Conservation (phyloP, 129 eudicot species). For the Dittrichia graveolens region DNA sequence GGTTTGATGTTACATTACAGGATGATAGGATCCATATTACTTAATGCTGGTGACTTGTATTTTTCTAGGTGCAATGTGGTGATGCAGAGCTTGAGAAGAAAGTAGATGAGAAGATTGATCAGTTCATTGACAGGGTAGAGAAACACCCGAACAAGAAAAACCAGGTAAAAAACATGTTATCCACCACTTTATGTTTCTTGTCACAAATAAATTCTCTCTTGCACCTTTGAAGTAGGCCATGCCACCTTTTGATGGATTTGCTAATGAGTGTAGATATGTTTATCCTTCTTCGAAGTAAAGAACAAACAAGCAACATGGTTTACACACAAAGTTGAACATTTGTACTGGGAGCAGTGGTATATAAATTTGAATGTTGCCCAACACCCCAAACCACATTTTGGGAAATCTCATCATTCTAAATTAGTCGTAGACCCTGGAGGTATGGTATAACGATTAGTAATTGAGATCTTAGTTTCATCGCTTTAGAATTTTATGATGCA, state of each 20-base stretch:
- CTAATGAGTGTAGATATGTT: slow-evolving; percentile 65
- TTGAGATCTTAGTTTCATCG: background rate
- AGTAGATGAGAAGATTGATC: slow-evolving; percentile 94
- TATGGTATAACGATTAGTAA: slow-evolving; percentile 51
- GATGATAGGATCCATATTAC: slow-evolving; percentile 11
- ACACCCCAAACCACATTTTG: slow-evolving; percentile 66
- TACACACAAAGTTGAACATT: slow-evolving; percentile 88
- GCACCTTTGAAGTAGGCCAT: background rate
- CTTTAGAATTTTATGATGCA: too few relatives aligned
- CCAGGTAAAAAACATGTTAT: slow-evolving; percentile 52
- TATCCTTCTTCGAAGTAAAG: slow-evolving; percentile 92
- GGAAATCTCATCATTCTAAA: slow-evolving; percentile 85
- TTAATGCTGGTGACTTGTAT: slow-evolving; percentile 16
- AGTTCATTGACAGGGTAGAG: slow-evolving; percentile 85
- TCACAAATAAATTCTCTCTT: background rate
- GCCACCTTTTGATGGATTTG: background rate
- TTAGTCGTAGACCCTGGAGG: slow-evolving; percentile 81
- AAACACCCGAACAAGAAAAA: slow-evolving; percentile 96
- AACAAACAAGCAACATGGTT: slow-evolving; percentile 93
- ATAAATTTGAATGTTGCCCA: slow-evolving; percentile 82
- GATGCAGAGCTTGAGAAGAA: slow-evolving; percentile 84
- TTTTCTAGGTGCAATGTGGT: slow-evolving; percentile 87
- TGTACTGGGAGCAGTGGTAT: slow-evolving; percentile 96
- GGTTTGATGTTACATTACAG: background rate
- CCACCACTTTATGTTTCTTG: background rate